phyloP scores from a whole-genome alignment of 2,329 filamentous ascomycete genomes.

The Fusarium xyrophilum region DNA sequence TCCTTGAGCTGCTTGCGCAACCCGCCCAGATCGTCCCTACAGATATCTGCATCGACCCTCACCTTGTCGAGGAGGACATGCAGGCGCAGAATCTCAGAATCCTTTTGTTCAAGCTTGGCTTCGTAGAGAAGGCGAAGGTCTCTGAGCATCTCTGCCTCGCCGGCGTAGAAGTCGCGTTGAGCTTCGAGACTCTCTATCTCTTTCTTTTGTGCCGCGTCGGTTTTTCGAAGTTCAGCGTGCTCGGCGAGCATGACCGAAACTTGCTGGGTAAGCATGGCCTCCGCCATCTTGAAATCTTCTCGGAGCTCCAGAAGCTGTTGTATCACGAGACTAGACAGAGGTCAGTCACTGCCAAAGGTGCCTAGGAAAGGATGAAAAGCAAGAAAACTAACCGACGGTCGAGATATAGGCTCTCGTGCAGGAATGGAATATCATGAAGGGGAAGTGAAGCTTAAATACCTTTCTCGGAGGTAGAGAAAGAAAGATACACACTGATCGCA shows the following conservation, averaged over 20 bases:
- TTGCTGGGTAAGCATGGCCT: background rate
- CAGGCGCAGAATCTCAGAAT: background rate
- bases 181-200: slow-evolving; percentile 1
- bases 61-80: background rate
- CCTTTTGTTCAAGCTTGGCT: background rate
- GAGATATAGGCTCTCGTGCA: background rate
- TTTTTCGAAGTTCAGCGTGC: background rate
- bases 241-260: background rate
- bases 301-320: background rate
- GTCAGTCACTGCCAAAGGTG: background rate
- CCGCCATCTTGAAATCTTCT: background rate
- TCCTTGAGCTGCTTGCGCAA: background rate
- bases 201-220: background rate
- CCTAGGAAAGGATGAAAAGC: background rate
- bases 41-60: background rate
- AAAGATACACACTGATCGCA: background rate
- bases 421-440: background rate
- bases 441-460: background rate
- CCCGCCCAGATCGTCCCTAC: background rate
- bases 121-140: background rate
- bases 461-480: background rate
- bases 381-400: background rate
- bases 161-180: background rate
- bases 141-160: background rate
- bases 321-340: background rate